These are phyloP conservation scores for Saccharomycopsis sp. DNA, from an alignment of 805 yeast genomes.

Conservation along the genomic window DNA sequence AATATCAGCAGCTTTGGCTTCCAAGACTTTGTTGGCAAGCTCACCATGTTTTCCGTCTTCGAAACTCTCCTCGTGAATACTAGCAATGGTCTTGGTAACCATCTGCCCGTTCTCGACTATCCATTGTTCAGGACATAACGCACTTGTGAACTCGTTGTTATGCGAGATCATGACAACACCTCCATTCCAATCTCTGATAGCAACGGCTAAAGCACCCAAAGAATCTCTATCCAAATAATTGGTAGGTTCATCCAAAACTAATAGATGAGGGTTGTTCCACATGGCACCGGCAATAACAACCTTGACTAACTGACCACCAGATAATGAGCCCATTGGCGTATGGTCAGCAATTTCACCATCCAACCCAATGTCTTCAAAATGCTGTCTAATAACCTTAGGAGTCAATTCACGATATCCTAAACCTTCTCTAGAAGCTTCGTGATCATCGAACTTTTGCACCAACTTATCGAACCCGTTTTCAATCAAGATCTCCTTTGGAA, in stretches of 20 bases:
- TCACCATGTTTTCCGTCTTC: conserved; percentile 72
- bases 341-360: conserved; percentile 99
- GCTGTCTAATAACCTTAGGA: conserved; percentile 91
- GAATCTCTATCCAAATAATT: conserved; percentile 97
- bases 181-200: conserved; percentile 96
- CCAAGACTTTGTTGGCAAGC: conserved; percentile 39
- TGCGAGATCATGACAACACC: conserved; percentile 99
- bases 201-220: conserved; percentile 93
- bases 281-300: conserved; percentile 99
- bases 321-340: conserved; percentile 91
- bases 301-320: conserved; percentile 97
- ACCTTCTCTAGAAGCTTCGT: conserved; percentile 99
- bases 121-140: conserved; percentile 98
- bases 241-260: conserved; percentile 97
- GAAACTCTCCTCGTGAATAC: conserved; percentile 70
- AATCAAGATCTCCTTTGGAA: conserved; percentile 72
- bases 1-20: conserved; percentile 40
- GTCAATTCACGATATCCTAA: conserved; percentile 86
- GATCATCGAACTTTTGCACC: conserved; percentile 96
- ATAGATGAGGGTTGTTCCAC: conserved; percentile 98
- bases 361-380: conserved; percentile 93
- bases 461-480: conserved; percentile 85
- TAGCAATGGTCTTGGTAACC: conserved; percentile 74
- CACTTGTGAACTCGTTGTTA: conserved; percentile 94
- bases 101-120: conserved; percentile 87